Conservation (phyloP, 768 basidiomycete genomes). For the Scleroderma bovista region DNA sequence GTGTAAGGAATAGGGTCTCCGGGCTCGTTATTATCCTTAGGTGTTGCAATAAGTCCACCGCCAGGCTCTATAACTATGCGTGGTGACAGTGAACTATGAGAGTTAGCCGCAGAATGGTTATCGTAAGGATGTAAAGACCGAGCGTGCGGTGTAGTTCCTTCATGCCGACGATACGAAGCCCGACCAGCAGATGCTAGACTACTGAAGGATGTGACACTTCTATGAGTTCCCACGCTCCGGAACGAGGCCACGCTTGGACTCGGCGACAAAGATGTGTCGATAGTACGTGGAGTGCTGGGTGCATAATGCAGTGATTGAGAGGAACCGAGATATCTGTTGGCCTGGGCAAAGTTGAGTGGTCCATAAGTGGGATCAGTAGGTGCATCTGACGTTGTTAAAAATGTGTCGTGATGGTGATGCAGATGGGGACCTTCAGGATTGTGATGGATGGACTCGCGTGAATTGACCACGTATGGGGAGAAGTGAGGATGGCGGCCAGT, state of each 20-base stretch:
- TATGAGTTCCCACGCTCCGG: not conserved
- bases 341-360: not conserved
- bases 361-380: not conserved
- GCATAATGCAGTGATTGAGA: not conserved
- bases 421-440: no score
- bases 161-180: constrained; percentile 17
- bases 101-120: not conserved
- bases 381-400: no score
- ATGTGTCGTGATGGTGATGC: no score
- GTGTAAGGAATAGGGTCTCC: not conserved
- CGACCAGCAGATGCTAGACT: constrained; percentile 17
- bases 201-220: constrained; percentile 3
- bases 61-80: not conserved
- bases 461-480: no score
- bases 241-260: constrained; percentile 4
- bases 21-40: constrained; percentile 2
- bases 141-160: constrained; percentile 8
- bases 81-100: not conserved
- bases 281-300: not conserved
- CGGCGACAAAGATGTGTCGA: not conserved
- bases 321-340: not conserved
- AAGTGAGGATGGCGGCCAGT: no score
- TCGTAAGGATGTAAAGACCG: not conserved
- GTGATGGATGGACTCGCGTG: no score
- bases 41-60: constrained; percentile 2